These are phyloP conservation scores for Spizellomyces punctatus DNA, from an alignment of 192 early-diverging fungal genomes.

Conservation along the genomic window DNA sequence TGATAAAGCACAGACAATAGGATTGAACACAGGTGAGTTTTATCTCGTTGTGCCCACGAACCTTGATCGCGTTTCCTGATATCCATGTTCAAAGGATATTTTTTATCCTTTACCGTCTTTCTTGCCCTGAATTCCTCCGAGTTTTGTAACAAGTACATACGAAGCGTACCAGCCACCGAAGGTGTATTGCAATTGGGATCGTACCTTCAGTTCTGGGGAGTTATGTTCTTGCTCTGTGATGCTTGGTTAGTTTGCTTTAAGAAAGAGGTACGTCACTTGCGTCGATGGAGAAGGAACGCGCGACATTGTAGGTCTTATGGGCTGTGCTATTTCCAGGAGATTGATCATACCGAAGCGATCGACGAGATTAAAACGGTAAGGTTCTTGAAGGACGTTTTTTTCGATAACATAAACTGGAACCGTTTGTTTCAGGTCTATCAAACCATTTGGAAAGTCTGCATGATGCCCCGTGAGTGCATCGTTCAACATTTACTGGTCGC, in stretches of 20 bases:
- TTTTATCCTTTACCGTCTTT: constrained; percentile 95
- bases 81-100: constrained; percentile 59
- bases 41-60: neutral
- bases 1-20: constrained; percentile 93
- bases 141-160: constrained; percentile 91
- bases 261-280: constrained; percentile 52
- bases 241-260: constrained; percentile 79
- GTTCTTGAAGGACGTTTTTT: neutral
- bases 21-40: constrained; percentile 75
- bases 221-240: constrained; percentile 87
- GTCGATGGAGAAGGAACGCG: neutral
- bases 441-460: constrained; percentile 89
- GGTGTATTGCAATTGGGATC: constrained; percentile 80
- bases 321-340: constrained; percentile 18
- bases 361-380: constrained; percentile 33
- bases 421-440: constrained; percentile 59
- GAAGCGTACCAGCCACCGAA: constrained; percentile 59
- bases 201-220: constrained; percentile 94
- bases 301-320: constrained; percentile 1
- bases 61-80: no score
- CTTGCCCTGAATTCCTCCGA: constrained; percentile 92
- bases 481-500: neutral
- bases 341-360: constrained; percentile 21
- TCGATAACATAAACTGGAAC: neutral
- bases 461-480: constrained; percentile 67